phyloP scores from a whole-genome alignment of 805 yeast species.

The Torulaspora indica region DNA sequence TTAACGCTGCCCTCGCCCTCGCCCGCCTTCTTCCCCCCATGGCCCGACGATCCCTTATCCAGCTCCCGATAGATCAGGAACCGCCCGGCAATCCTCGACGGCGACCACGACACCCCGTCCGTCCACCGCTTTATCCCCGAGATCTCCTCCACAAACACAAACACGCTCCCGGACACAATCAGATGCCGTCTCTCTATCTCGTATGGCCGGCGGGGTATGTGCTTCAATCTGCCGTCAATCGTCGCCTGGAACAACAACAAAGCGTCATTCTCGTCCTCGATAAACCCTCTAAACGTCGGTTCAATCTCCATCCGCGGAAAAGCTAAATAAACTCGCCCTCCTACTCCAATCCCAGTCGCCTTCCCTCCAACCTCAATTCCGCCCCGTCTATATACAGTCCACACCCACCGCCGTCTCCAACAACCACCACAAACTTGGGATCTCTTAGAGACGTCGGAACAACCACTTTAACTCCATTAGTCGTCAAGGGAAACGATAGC shows the following conservation, averaged over 20 bases:
- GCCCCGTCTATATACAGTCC: neutral
- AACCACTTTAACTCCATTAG: constrained; percentile 20
- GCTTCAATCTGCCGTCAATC: constrained; percentile 51
- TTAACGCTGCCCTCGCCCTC: constrained; percentile 15
- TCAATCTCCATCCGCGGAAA: constrained; percentile 27
- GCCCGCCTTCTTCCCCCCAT: constrained; percentile 36
- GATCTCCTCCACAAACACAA: constrained; percentile 76
- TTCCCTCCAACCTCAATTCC: no score
- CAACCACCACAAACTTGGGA: neutral
- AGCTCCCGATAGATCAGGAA: constrained; percentile 76
- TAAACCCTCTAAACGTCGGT: constrained; percentile 71
- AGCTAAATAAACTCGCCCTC: no score
- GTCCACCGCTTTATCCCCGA: constrained; percentile 93
- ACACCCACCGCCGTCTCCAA: neutral
- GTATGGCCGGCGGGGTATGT: constrained; percentile 74
- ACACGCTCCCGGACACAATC: constrained; percentile 72
- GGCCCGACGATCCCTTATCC: constrained; percentile 12
- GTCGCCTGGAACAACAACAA: constrained; percentile 76
- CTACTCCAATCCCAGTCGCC: no score
- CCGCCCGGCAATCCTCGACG: constrained; percentile 80
- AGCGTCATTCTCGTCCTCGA: constrained; percentile 80
- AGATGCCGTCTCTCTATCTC: constrained; percentile 66
- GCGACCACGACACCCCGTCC: constrained; percentile 93
- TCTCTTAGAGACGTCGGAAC: neutral
- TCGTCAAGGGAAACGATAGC: neutral